Conservation (phyloP, 768 basidiomycete genomes). For the Hypsizygus marmoreus region DNA sequence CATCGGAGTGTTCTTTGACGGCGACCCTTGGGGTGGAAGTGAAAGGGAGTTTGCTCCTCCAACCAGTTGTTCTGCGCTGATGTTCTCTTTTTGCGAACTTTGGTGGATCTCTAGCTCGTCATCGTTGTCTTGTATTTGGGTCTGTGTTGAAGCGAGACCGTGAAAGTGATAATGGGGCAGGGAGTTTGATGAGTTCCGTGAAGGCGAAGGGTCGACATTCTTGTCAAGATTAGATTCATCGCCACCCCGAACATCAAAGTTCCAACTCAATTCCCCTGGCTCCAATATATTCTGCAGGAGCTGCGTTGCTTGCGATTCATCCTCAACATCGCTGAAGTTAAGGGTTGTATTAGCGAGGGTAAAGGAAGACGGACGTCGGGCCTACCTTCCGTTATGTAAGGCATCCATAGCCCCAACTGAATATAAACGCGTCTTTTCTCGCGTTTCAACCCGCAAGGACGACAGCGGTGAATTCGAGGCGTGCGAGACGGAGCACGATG, state of each 20-base stretch:
- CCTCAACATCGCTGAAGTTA: constrained; percentile 37
- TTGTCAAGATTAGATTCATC: constrained; percentile 27
- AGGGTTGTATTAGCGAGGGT: constrained; percentile 7
- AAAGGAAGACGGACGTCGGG: constrained; percentile 15
- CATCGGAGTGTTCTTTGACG: constrained; percentile 19
- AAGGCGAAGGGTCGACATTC: constrained; percentile 42
- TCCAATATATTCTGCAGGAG: constrained; percentile 49
- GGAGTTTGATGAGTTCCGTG: constrained; percentile 30
- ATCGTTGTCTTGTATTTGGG: constrained; percentile 45
- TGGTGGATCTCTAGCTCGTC: constrained; percentile 35
- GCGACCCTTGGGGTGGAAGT: constrained; percentile 24
- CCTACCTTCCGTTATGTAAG: constrained; percentile 37
- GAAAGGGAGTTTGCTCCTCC: constrained; percentile 11
- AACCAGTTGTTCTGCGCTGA: constrained; percentile 18
- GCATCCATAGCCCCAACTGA: constrained; percentile 33
- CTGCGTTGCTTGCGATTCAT: constrained; percentile 58
- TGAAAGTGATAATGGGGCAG: constrained; percentile 57
- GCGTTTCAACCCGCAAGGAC: constrained; percentile 3
- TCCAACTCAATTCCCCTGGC: constrained; percentile 20
- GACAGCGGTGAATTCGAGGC: not conserved
- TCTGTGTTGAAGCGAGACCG: constrained; percentile 56
- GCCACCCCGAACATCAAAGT: constrained; percentile 17
- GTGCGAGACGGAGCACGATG: not conserved
- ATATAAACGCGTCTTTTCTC: constrained; percentile 7
- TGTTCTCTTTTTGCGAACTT: constrained; percentile 59